phyloP scores from a whole-genome alignment of 2,329 filamentous ascomycete species.

The Aureobasidium musti region DNA sequence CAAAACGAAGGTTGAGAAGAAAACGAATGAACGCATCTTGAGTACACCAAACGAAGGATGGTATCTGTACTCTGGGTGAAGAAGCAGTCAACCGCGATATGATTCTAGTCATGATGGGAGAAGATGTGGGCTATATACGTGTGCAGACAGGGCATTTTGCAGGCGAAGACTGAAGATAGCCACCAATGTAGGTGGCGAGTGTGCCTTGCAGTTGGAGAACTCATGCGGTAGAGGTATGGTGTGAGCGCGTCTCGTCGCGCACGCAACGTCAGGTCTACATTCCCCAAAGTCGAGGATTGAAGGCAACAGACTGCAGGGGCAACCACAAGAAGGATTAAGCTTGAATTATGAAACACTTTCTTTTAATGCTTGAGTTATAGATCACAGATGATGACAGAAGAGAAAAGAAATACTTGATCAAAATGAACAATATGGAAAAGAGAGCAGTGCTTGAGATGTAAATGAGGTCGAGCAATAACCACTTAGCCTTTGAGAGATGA shows the following conservation, averaged over 20 bases:
- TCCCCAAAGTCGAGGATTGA: conserved; percentile 37
- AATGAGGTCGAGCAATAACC: background rate
- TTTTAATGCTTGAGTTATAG: conserved; percentile 1
- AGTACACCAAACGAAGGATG: conserved; percentile 28
- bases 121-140: conserved; percentile 27
- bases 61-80: conserved; percentile 9
- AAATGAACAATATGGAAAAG: no score
- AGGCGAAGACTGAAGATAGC: conserved; percentile 2
- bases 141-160: background rate
- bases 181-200: conserved; percentile 24
- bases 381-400: background rate
- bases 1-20: conserved; percentile 26
- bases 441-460: background rate
- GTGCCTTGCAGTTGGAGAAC: conserved; percentile 39
- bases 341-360: conserved; percentile 17
- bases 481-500: background rate
- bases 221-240: conserved; percentile 23
- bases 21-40: conserved; percentile 32
- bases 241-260: conserved; percentile 11
- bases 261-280: conserved; percentile 32
- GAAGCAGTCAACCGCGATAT: background rate
- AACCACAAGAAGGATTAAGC: conserved; percentile 30
- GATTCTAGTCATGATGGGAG: conserved; percentile 10
- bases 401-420: background rate
- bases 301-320: conserved; percentile 36